Base-by-base conservation (phyloP, 2,329 filamentous ascomycete genomes). In the Diplodia seriata region DNA sequence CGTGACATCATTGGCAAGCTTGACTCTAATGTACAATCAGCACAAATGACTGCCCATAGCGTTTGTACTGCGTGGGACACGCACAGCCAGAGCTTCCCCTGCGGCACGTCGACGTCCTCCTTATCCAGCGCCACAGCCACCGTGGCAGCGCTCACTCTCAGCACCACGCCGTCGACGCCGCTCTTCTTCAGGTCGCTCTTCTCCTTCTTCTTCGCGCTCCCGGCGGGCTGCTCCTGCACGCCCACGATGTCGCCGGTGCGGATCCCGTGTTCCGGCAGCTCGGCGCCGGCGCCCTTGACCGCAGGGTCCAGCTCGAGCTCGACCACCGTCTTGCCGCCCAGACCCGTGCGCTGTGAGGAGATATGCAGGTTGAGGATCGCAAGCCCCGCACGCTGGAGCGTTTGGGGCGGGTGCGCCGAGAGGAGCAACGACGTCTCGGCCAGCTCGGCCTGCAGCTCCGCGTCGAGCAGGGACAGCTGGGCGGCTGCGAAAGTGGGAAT, bases 321-420 rank as follows among this genome's bases (percentile, higher is more conserved):
- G 3, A 97, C 82, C 1, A 99, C 90, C 0, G 92, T 93, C 71
- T 93, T 91, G n/a, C 95, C 95, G 18, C 94, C 95, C 47, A 97
- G 84, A 0, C 95, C 95, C 0, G 95, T 99, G 36, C 94, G 90
- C 76, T 91, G 91, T 20, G 91, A 90, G 12, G 86, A 83, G 40
- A 97, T 82, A 38, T 87, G 82, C 9, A 98, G 87, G 78, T 94
- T 94, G 18, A 89, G 87, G 73, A 95, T 84, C 38, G 92, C 92
- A 50, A 93, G 85, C n/a, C 92, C 92, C 6, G 91, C 91, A 68
- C 90, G 88, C 75, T 92, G 87, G 14, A 96, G 87, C 0, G 87
- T 84, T 0, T 85, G 81, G 4, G 92, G 92, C 57, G 89, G 88
- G 77, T 91, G 87, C 55, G 85, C 86, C 54, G 87, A 84, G 68